A percentile compares a stretch with the other conserved stretches of the same genome.
Evolutionary conservation across 306 rosid genomes (phyloP).

Genomic region (Adenanthera pavonina): DNA sequence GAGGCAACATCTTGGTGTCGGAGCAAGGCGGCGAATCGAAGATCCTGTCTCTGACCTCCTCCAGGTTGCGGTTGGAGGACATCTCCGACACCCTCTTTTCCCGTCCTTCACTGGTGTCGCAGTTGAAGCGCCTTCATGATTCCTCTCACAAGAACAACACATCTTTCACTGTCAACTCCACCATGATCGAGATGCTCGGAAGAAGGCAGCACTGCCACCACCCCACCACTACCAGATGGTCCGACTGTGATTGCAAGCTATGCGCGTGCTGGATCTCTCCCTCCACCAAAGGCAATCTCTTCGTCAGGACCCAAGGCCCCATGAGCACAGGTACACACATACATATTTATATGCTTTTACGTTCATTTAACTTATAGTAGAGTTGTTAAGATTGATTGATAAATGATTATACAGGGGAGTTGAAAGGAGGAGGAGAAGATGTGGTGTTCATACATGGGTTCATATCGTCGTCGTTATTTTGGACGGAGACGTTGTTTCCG

Average conservation of each 20-base stretch:
- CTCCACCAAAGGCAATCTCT: conserved; percentile 53
- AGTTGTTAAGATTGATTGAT: neutral
- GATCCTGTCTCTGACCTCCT: conserved; percentile 62
- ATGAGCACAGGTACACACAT: neutral
- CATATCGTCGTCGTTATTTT: conserved; percentile 85
- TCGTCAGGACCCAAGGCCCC: conserved; percentile 63
- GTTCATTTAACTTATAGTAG: neutral
- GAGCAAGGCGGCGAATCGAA: conserved; percentile 82
- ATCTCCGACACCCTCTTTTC: conserved; percentile 87
- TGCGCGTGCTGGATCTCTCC: conserved; percentile 70
- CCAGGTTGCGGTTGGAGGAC: conserved; percentile 73
- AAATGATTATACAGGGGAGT: neutral
- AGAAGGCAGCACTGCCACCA: conserved; percentile 42
- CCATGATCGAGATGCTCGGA: conserved; percentile 76
- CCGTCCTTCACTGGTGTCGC: conserved; percentile 71
- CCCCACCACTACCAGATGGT: conserved; percentile 71
- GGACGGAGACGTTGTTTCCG: conserved; percentile 93
- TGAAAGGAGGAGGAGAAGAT: conserved; percentile 53
- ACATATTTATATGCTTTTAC: neutral
- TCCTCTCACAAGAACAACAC: neutral
- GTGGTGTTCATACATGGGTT: conserved; percentile 94
- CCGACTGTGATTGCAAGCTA: conserved; percentile 81
- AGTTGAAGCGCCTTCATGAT: conserved; percentile 41
- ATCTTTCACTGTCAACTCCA: conserved; percentile 52
- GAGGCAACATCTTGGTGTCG: conserved; percentile 87